Conservation (phyloP, 129 eudicot species). For the Tanacetum coccineum region DNA sequence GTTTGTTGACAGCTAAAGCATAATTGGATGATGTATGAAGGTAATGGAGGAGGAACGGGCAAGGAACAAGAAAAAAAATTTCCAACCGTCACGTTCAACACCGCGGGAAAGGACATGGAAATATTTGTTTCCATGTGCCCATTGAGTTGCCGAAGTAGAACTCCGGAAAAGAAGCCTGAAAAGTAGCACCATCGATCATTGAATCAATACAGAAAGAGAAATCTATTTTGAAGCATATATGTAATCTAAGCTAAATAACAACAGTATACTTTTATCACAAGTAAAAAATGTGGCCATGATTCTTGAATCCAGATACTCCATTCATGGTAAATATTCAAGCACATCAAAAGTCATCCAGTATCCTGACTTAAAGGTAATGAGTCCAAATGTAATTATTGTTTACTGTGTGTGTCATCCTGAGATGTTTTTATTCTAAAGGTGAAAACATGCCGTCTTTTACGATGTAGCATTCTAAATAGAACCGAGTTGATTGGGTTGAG, state of each 20-base stretch:
- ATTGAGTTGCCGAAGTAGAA: slow-evolving; percentile 57
- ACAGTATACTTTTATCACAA: background rate
- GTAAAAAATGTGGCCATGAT: too few species aligned
- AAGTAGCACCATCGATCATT: background rate
- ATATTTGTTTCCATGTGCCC: slow-evolving; percentile 75
- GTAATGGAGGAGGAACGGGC: slow-evolving; percentile 96
- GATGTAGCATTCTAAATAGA: too few species aligned
- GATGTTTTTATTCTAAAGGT: background rate
- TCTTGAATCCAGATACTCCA: too few species aligned
- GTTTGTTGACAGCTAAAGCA: slow-evolving; percentile 84
- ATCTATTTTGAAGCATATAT: background rate
- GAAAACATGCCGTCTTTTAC: background rate
- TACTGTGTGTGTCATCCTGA: too few species aligned
- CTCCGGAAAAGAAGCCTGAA: slow-evolving; percentile 68
- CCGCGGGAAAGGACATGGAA: slow-evolving; percentile 73
- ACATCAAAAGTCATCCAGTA: background rate
- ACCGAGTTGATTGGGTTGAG: too few species aligned
- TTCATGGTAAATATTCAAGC: too few species aligned
- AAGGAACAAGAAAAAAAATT: slow-evolving; percentile 86
- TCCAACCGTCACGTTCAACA: slow-evolving; percentile 94
- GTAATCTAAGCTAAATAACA: background rate
- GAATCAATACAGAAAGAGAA: slow-evolving; percentile 12
- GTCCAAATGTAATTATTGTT: background rate
- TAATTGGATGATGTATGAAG: slow-evolving; percentile 89
- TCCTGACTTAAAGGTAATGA: background rate